Evolutionary conservation across 1,284 basidiomycete genomes (phyloP).

Genomic region (Fistulinella cinereoalba): DNA sequence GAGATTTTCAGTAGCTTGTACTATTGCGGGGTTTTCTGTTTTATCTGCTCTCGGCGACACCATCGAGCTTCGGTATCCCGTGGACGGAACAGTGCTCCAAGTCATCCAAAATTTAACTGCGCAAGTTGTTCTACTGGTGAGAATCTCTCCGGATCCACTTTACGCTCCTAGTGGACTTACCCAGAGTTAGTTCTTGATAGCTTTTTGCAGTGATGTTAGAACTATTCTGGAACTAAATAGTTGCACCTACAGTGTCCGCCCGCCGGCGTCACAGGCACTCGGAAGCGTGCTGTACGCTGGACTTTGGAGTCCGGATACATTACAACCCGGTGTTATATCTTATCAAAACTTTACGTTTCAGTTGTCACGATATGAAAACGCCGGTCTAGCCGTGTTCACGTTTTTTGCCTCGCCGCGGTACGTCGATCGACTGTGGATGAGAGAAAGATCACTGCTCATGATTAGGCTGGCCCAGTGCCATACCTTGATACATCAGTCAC

Average conservation of each 20-base stretch:
- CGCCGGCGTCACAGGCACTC: constrained; percentile 11
- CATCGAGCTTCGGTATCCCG: constrained; percentile 22
- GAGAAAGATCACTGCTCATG: background rate
- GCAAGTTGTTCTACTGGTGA: constrained; percentile 16
- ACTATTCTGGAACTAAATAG: constrained; percentile 16
- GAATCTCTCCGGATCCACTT: background rate
- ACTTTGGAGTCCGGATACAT: constrained; percentile 9
- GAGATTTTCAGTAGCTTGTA: constrained; percentile 2
- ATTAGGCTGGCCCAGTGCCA: constrained; percentile 10
- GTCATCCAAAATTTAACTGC: constrained; percentile 14
- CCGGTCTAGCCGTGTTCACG: constrained; percentile 17
- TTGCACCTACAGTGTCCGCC: constrained; percentile 13
- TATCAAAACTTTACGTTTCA: constrained; percentile 25
- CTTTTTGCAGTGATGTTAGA: constrained; percentile 17
- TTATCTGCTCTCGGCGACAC: constrained; percentile 13
- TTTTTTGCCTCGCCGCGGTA: constrained; percentile 19
- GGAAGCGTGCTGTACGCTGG: constrained; percentile 21
- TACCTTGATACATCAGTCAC: constrained; percentile 20
- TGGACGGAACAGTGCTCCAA: constrained; percentile 14
- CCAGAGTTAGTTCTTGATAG: constrained; percentile 12
- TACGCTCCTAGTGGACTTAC: background rate
- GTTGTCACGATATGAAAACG: constrained; percentile 12
- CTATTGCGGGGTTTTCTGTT: constrained; percentile 1
- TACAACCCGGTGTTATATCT: constrained; percentile 6
- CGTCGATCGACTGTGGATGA: background rate